Percentiles rank a stretch among this genome's conserved stretches.
These are phyloP conservation scores for Metschnikowia dekortorum DNA, from an alignment of 805 yeast species.

Conservation along the genomic window DNA sequence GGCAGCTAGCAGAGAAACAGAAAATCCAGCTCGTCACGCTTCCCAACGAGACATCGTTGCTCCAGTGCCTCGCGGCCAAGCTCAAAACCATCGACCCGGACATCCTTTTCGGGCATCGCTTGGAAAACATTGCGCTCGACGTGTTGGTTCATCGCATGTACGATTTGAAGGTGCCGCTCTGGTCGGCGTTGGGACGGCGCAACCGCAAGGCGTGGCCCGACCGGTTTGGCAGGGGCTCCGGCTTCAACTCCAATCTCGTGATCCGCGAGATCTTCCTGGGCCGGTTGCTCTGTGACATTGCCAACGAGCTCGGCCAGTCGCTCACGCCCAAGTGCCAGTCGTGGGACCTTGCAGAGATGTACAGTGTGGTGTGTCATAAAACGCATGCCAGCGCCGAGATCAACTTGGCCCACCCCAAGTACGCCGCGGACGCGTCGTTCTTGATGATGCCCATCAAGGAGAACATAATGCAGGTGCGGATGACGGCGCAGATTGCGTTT, in stretches of 20 bases:
- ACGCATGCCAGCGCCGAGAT: constrained; percentile 62
- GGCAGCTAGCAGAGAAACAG: constrained; percentile 53
- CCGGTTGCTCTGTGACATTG: constrained; percentile 84
- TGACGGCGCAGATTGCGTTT: constrained; percentile 75
- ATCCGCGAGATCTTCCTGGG: constrained; percentile 77
- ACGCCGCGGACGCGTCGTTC: constrained; percentile 61
- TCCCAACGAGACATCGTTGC: constrained; percentile 68
- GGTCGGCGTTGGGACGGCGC: constrained; percentile 83
- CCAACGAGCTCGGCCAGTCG: constrained; percentile 93
- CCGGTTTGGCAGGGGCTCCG: constrained; percentile 52
- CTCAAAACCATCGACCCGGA: constrained; percentile 83
- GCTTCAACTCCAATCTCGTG: constrained; percentile 48
- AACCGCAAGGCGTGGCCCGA: constrained; percentile 75
- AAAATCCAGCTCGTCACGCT: constrained; percentile 52
- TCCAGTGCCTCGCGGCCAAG: constrained; percentile 69
- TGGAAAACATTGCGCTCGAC: constrained; percentile 75
- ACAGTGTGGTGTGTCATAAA: constrained; percentile 66
- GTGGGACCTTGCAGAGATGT: constrained; percentile 94
- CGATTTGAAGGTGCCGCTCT: constrained; percentile 66
- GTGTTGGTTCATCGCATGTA: constrained; percentile 77
- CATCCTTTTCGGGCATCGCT: constrained; percentile 79
- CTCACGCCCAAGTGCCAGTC: constrained; percentile 87
- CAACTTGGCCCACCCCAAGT: constrained; percentile 63
- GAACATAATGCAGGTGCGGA: constrained; percentile 59
- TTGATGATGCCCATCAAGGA: constrained; percentile 69